Percentiles rank a stretch among this genome's conserved stretches.
phyloP scores from a whole-genome alignment of 2,329 filamentous ascomycete species.

The Ophiostoma angusticollis region DNA sequence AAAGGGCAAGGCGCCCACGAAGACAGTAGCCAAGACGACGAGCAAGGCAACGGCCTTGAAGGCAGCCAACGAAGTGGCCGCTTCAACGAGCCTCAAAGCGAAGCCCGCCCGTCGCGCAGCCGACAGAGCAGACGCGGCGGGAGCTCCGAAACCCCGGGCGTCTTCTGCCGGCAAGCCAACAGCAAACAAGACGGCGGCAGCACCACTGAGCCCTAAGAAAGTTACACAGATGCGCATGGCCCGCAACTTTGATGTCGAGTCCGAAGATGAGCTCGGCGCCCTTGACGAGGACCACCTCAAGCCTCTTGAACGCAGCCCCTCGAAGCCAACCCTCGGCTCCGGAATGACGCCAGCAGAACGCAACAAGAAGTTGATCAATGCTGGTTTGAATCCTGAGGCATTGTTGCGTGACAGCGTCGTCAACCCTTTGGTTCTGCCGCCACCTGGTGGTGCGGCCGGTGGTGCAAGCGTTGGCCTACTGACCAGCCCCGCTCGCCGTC shows the following conservation, averaged over 20 bases:
- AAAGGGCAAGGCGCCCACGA: conserved; percentile 15
- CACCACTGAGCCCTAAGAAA: conserved; percentile 53
- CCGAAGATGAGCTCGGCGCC: conserved; percentile 47
- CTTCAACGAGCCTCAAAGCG: conserved; percentile 22
- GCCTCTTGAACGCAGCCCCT: conserved; percentile 41
- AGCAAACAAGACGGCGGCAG: conserved; percentile 19
- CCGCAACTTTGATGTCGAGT: conserved; percentile 30
- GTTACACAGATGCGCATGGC: conserved; percentile 41
- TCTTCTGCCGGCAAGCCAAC: conserved; percentile 11
- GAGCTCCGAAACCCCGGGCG: neutral
- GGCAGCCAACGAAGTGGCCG: neutral
- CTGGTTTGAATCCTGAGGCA: conserved; percentile 5
- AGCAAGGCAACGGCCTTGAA: conserved; percentile 7
- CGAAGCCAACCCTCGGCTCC: conserved; percentile 31
- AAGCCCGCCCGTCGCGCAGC: conserved; percentile 15
- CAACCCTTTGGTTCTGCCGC: conserved; percentile 11
- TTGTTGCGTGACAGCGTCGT: conserved; percentile 13
- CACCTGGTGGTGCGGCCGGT: conserved; percentile 25
- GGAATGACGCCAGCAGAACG: conserved; percentile 20
- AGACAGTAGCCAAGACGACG: conserved; percentile 19
- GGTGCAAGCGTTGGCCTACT: too few species aligned
- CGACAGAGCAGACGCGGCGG: conserved; percentile 13
- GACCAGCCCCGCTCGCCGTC: conserved; percentile 43
- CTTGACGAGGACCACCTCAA: conserved; percentile 37
- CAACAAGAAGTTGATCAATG: conserved; percentile 1